Evolutionary conservation across 495 filamentous ascomycete species (phyloP).

Genomic region (Barbatosphaeria neglecta): DNA sequence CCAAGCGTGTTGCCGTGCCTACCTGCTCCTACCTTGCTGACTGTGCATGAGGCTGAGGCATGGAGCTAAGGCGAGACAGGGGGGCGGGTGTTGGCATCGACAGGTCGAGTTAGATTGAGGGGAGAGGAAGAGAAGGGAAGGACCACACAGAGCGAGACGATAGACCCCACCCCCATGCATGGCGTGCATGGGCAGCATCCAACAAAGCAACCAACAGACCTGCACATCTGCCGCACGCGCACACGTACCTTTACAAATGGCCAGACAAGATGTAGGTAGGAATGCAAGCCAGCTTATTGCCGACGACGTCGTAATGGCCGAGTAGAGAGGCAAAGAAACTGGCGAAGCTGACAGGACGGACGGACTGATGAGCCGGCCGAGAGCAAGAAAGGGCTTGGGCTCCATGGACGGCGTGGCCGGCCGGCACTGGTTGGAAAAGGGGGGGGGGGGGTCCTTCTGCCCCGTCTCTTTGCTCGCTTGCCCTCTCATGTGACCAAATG

Average conservation of each 20-base stretch:
- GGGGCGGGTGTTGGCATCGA: no score
- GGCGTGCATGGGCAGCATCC: no score
- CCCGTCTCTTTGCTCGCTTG: no score
- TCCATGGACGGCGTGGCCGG: no score
- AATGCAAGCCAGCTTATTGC: no score
- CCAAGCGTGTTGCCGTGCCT: not conserved
- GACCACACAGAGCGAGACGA: not conserved
- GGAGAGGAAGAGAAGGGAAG: not conserved
- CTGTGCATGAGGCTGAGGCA: slow-evolving; percentile 1
- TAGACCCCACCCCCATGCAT: not conserved
- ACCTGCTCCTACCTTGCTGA: not conserved
- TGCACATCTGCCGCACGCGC: not conserved
- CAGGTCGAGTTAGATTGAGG: not conserved
- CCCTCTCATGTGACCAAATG: not conserved
- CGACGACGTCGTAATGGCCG: no score
- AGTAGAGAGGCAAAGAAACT: no score
- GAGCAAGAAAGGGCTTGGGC: not conserved
- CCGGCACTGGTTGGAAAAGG: no score
- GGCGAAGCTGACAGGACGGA: not conserved
- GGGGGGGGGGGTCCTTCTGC: no score
- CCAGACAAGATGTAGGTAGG: no score
- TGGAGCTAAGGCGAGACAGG: not conserved
- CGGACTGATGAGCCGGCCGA: not conserved
- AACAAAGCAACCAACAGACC: not conserved
- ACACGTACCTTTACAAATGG: not conserved